Conservation (phyloP, 2,329 filamentous ascomycete genomes). For the Verticillium nonalfalfae region DNA sequence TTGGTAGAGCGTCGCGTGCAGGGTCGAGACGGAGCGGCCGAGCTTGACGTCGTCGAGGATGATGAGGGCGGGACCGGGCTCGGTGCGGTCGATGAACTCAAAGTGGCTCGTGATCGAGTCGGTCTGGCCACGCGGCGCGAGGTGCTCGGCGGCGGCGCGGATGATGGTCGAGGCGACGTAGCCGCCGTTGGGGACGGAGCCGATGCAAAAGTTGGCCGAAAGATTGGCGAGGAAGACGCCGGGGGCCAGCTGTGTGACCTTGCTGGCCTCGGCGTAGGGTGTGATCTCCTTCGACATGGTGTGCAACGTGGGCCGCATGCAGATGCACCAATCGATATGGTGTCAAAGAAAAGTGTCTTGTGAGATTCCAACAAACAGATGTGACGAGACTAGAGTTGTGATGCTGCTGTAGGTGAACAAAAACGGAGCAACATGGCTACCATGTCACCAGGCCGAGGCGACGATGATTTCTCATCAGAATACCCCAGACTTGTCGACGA, state of each 20-base stretch:
- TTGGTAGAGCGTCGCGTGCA: slow-evolving; percentile 37
- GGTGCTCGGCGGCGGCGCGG: slow-evolving; percentile 24
- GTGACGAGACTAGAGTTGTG: neutral
- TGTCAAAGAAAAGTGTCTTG: too few species aligned
- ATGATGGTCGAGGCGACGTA: slow-evolving; percentile 36
- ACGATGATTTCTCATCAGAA: neutral
- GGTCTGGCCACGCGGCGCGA: slow-evolving; percentile 23
- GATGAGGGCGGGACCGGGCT: slow-evolving; percentile 28
- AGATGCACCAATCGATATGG: too few species aligned
- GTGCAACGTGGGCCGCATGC: neutral
- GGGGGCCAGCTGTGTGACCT: slow-evolving; percentile 13
- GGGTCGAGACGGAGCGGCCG: slow-evolving; percentile 31
- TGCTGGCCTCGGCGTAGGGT: slow-evolving; percentile 15
- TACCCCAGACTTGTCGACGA: neutral
- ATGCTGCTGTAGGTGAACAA: neutral
- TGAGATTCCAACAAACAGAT: too few species aligned
- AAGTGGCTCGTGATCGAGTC: slow-evolving; percentile 33
- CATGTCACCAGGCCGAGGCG: neutral
- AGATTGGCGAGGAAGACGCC: slow-evolving; percentile 17
- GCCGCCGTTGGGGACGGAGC: slow-evolving; percentile 37
- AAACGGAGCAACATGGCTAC: too few species aligned
- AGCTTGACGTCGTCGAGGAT: slow-evolving; percentile 33
- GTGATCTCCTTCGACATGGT: slow-evolving; percentile 1
- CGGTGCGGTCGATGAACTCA: slow-evolving; percentile 32
- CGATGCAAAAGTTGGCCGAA: slow-evolving; percentile 16